Evolutionary conservation across 2,329 filamentous ascomycete species (phyloP).

Genomic region (Cladosporium sp.): DNA sequence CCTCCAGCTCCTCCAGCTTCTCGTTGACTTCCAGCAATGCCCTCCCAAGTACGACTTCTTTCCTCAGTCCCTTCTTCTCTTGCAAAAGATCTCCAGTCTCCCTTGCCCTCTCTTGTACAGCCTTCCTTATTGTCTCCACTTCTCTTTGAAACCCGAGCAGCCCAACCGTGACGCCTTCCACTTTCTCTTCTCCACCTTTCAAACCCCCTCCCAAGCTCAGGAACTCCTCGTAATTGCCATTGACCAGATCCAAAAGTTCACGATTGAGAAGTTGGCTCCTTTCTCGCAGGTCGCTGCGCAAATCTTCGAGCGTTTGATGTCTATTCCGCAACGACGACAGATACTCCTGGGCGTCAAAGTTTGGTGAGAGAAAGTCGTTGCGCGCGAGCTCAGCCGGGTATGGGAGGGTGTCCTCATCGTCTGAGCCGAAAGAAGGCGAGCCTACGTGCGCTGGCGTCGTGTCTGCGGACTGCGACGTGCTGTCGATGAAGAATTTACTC

Average conservation of each 20-base stretch:
- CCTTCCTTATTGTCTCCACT: conserved; percentile 64
- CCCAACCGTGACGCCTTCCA: conserved; percentile 83
- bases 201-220: conserved; percentile 74
- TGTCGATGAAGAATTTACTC: conserved; percentile 44
- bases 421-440: conserved; percentile 32
- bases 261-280: conserved; percentile 72
- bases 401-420: conserved; percentile 61
- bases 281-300: conserved; percentile 77
- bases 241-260: conserved; percentile 90
- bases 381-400: conserved; percentile 83
- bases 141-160: conserved; percentile 79
- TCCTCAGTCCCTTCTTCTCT: conserved; percentile 61
- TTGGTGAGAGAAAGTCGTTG: conserved; percentile 67
- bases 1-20: conserved; percentile 57
- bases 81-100: conserved; percentile 58
- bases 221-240: conserved; percentile 90
- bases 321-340: conserved; percentile 77
- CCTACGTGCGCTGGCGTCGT: conserved; percentile 45
- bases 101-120: conserved; percentile 56
- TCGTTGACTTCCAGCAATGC: conserved; percentile 61
- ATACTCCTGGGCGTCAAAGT: conserved; percentile 76
- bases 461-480: conserved; percentile 17
- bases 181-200: conserved; percentile 80
- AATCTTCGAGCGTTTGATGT: conserved; percentile 92
- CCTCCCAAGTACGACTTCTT: conserved; percentile 57